Base-by-base conservation (phyloP, 257 asterid species). In the Rubia yunnanensis region DNA sequence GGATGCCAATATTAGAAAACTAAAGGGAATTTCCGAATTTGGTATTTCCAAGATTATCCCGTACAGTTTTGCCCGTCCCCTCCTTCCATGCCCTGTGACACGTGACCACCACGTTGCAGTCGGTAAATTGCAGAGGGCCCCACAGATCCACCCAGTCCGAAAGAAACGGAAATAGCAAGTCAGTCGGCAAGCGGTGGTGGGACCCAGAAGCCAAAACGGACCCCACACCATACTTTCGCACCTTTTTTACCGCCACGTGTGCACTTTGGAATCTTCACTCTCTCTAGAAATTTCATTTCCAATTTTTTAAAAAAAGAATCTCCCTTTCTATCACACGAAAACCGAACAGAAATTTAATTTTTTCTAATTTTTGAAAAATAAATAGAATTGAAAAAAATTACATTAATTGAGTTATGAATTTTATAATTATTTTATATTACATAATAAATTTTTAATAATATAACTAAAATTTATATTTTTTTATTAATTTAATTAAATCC, bases 261-360 rank as follows among this genome's bases (percentile, higher is more conserved):
- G 28, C 68, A 24, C 56, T 54, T 18, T 1, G 4, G 58, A 64
- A 64, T 64, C 68, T 64, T 27, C 59, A 10, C 17, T 64, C 68
- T 44, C 57, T 15, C 26, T 27, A 41, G 36, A 9, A 44, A 14
- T 44, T 44, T 44, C 5, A 44, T 44, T 44, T 44, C 20, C 52
- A 15, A n/a, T 3, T 44, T 44, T 44, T 7, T 44, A 15, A 44
- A 44, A 1, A 2, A 3, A 2, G 67, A 41, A 38, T 61, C 50
- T 60, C 46, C 3, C 1, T 35, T n/a, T n/a, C n/a, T n/a, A n/a
- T n/a, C n/a, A n/a, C n/a, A n/a, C n/a, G n/a, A 9, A 9, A 35
- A 4, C 39, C 39, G 6, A 35, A 9, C 4, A 35, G 39, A 35
- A 35, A 35, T 35, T 4, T 4, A 35, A 35, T 10, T 39, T 39